A percentile compares a stretch with the other conserved stretches of the same genome.
Conservation (phyloP, 306 rosid genomes). For the Quercus aquifolioides region DNA sequence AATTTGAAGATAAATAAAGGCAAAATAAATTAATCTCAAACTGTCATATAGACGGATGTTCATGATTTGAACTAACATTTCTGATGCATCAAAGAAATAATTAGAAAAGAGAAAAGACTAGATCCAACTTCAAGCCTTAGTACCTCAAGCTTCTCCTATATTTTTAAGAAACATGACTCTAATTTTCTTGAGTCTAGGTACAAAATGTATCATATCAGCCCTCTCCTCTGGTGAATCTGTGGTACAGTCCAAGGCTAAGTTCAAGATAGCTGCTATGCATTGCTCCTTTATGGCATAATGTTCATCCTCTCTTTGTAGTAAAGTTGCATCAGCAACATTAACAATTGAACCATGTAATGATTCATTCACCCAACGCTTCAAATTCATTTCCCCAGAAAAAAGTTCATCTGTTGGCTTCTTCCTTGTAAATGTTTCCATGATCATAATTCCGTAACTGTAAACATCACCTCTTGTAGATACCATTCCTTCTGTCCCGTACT, state of each 20-base stretch:
- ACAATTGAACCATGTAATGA: background rate
- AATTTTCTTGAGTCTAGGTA: too few species aligned
- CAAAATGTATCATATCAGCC: too few species aligned
- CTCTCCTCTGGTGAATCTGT: too few species aligned
- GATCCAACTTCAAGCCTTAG: too few species aligned
- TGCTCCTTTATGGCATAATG: background rate
- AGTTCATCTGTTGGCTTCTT: slow-evolving; percentile 39
- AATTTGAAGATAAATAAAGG: too few species aligned
- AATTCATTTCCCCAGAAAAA: slow-evolving; percentile 14
- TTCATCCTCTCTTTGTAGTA: background rate
- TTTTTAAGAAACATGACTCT: too few species aligned
- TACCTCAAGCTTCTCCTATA: too few species aligned
- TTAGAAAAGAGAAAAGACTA: too few species aligned
- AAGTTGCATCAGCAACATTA: background rate
- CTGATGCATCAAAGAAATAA: too few species aligned
- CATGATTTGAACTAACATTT: too few species aligned
- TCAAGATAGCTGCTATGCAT: background rate
- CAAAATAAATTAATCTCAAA: too few species aligned
- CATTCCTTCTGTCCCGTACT: slow-evolving; percentile 33
- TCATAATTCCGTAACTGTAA: slow-evolving; percentile 38
- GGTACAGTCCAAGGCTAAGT: background rate
- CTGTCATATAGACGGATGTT: too few species aligned
- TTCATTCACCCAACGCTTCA: slow-evolving; percentile 15
- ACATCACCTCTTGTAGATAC: slow-evolving; percentile 39
- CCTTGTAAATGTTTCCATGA: slow-evolving; percentile 42